phyloP scores from a whole-genome alignment of 345 rosid genomes.

The Gossypium mustelinum region DNA sequence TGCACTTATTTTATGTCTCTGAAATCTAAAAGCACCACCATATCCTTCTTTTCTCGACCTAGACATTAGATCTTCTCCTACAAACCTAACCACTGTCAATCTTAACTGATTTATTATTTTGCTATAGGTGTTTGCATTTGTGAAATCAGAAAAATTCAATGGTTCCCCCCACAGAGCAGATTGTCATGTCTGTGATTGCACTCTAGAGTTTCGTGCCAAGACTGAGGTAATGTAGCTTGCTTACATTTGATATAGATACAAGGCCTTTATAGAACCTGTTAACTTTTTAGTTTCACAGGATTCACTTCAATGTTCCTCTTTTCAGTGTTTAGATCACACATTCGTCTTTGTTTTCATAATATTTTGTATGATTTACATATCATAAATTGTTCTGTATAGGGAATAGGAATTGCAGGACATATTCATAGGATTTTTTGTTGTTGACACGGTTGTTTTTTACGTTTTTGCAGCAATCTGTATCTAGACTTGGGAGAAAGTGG shows the following conservation, averaged over 20 bases:
- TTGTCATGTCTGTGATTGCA: slow-evolving; percentile 87
- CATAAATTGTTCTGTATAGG: not conserved
- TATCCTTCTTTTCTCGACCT: slow-evolving; percentile 5
- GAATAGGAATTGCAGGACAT: not conserved
- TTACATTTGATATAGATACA: not conserved
- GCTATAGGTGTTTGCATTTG: slow-evolving; percentile 84
- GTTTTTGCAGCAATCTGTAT: slow-evolving; percentile 52
- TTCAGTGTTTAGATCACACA: not conserved
- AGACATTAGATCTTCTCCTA: not conserved
- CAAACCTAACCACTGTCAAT: not conserved
- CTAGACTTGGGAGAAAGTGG: slow-evolving; percentile 68
- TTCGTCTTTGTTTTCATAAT: not conserved
- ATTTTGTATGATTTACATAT: not conserved
- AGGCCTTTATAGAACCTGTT: not conserved
- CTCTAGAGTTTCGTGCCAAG: slow-evolving; percentile 81
- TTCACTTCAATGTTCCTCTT: not conserved
- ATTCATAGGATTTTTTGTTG: not conserved
- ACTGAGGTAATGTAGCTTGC: slow-evolving; percentile 48
- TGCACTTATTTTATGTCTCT: not conserved
- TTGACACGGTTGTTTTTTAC: not conserved
- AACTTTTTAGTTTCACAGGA: not conserved
- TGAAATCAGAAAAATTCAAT: slow-evolving; percentile 59
- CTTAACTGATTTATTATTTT: slow-evolving; percentile 8
- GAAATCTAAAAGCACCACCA: not conserved
- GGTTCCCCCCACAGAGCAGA: slow-evolving; percentile 69